A percentile compares a stretch with the other conserved stretches of the same genome.
Conservation (phyloP, 78 protist species). For the Speleostelium caveatum region DNA sequence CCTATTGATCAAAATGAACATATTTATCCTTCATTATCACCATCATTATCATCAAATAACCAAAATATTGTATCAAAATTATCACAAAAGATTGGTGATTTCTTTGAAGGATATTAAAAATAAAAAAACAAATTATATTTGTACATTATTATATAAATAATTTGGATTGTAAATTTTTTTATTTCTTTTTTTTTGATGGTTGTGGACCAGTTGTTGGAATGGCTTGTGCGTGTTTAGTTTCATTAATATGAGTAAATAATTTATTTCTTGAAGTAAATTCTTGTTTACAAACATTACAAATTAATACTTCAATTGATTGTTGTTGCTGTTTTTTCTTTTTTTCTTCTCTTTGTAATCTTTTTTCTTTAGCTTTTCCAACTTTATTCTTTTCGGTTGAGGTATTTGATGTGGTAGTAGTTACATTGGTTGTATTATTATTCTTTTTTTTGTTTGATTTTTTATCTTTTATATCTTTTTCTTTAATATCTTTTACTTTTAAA, state of each 20-base stretch:
- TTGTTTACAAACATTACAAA: slow-evolving; percentile 70
- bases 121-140: background rate
- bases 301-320: background rate
- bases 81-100: slow-evolving; percentile 14
- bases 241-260: slow-evolving; percentile 74
- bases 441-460: background rate
- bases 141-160: too few species aligned
- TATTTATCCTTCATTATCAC: slow-evolving; percentile 4
- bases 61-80: background rate
- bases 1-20: too few species aligned
- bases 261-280: slow-evolving; percentile 51
- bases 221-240: slow-evolving; percentile 79
- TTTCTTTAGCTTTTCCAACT: slow-evolving; percentile 69
- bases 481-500: background rate
- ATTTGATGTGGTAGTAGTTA: background rate
- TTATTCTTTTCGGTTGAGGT: background rate
- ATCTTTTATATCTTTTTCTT: background rate
- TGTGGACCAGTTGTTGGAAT: background rate
- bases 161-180: too few species aligned
- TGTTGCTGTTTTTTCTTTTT: slow-evolving; percentile 20
- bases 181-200: background rate
- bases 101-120: slow-evolving; percentile 47
- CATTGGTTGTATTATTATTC: background rate
- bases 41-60: background rate
- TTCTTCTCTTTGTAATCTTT: slow-evolving; percentile 56